Percentiles rank a stretch among this genome's conserved stretches.
Evolutionary conservation across 345 rosid species (phyloP).

Genomic region (Dipteronia sinensis): DNA sequence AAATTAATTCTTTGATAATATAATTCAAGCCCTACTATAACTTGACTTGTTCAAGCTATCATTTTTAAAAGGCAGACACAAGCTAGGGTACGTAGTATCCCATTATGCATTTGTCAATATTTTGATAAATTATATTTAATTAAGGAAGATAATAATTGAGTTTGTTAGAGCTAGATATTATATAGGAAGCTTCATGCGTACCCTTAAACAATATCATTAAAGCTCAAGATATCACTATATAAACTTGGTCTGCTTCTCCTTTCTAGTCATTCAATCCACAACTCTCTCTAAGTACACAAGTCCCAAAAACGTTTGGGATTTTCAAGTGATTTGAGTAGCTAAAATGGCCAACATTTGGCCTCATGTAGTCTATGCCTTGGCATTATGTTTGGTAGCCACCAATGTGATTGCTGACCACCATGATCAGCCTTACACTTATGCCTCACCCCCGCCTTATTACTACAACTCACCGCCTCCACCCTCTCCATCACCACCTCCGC

Average conservation of each 20-base stretch:
- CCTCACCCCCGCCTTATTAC: neutral
- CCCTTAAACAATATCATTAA: neutral
- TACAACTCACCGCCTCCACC: constrained; percentile 13
- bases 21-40: too few species aligned
- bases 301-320: too few species aligned
- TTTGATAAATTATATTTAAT: too few species aligned
- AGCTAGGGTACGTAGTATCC: too few species aligned
- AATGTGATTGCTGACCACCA: constrained; percentile 23
- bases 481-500: neutral
- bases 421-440: neutral
- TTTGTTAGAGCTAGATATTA: too few species aligned
- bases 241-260: neutral
- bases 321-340: too few species aligned
- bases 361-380: constrained; percentile 29
- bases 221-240: neutral
- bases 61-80: too few species aligned
- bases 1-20: too few species aligned
- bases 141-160: too few species aligned
- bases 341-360: constrained; percentile 47
- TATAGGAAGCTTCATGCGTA: too few species aligned
- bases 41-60: too few species aligned
- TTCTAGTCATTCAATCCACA: neutral
- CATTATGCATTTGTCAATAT: too few species aligned
- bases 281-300: neutral
- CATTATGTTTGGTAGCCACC: constrained; percentile 28